Evolutionary conservation across 2,329 filamentous ascomycete genomes (phyloP).

Genomic region (Colletotrichum trifolii): DNA sequence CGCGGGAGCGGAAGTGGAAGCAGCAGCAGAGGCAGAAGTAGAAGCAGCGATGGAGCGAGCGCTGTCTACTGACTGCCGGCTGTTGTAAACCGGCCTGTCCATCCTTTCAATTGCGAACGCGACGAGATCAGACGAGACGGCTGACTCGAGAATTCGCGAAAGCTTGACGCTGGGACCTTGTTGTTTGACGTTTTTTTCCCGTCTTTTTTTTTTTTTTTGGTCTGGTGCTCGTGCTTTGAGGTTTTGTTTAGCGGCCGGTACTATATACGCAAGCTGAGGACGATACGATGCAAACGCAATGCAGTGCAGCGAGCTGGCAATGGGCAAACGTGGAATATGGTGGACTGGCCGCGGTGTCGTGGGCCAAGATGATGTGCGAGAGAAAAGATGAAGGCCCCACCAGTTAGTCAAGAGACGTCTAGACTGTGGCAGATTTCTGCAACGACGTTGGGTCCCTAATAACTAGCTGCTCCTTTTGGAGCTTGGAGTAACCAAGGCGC

Average conservation of each 20-base stretch:
- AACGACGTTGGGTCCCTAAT: too few species aligned
- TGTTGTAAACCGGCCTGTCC: constrained; percentile 41
- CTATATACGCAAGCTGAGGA: too few species aligned
- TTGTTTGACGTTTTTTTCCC: too few species aligned
- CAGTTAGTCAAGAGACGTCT: background rate
- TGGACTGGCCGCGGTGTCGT: too few species aligned
- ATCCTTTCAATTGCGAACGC: constrained; percentile 31
- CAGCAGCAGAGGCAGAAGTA: constrained; percentile 20
- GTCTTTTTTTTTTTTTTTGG: too few species aligned
- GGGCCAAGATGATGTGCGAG: too few species aligned
- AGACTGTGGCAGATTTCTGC: too few species aligned
- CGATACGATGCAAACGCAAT: background rate
- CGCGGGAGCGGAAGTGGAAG: constrained; percentile 16
- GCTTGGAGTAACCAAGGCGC: too few species aligned
- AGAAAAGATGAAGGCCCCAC: background rate
- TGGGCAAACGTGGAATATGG: too few species aligned
- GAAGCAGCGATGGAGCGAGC: constrained; percentile 33
- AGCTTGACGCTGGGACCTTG: background rate
- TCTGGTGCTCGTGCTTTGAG: constrained; percentile 12
- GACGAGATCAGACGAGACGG: constrained; percentile 15
- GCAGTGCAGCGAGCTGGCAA: too few species aligned
- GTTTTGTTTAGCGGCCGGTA: constrained; percentile 5
- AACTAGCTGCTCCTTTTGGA: too few species aligned
- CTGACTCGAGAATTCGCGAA: constrained; percentile 30
- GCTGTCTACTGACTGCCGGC: constrained; percentile 40